These are phyloP conservation scores for Entonaema liquescens DNA, from an alignment of 495 filamentous ascomycete genomes.

Conservation along the genomic window DNA sequence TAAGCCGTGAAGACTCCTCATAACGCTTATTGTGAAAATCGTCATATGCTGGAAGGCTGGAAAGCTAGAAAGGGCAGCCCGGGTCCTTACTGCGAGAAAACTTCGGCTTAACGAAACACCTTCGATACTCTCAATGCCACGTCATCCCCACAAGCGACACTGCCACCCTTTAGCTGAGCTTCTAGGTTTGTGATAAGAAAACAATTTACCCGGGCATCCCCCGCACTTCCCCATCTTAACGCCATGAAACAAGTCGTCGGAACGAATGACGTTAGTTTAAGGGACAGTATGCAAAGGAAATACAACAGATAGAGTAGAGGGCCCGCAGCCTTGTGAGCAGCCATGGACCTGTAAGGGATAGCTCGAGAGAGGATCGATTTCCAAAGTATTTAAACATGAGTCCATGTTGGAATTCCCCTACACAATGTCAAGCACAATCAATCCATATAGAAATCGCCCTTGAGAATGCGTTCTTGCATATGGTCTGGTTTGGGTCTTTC, in stretches of 20 bases:
- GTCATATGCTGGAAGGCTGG: background rate
- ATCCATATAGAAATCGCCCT: constrained; percentile 98
- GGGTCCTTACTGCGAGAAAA: background rate
- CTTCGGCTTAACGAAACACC: background rate
- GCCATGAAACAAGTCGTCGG: constrained; percentile 30
- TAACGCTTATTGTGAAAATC: background rate
- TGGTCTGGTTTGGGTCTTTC: constrained; percentile 81
- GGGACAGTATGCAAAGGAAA: constrained; percentile 31
- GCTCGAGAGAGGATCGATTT: background rate
- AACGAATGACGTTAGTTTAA: constrained; percentile 38
- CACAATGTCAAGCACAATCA: constrained; percentile 51
- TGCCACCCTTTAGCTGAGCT: constrained; percentile 10
- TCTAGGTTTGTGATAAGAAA: constrained; percentile 16
- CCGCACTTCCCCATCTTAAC: constrained; percentile 24
- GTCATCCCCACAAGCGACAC: constrained; percentile 35
- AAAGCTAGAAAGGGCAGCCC: background rate
- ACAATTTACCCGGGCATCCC: constrained; percentile 29
- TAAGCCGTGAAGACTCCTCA: background rate
- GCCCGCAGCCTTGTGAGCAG: constrained; percentile 2
- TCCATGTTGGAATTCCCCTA: background rate
- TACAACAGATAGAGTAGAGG: constrained; percentile 16
- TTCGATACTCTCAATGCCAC: constrained; percentile 7
- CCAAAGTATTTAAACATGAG: background rate
- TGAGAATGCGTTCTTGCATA: constrained; percentile 95
- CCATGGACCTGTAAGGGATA: background rate